Conservation (phyloP, 495 filamentous ascomycete genomes). For the Terfezia claveryi region DNA sequence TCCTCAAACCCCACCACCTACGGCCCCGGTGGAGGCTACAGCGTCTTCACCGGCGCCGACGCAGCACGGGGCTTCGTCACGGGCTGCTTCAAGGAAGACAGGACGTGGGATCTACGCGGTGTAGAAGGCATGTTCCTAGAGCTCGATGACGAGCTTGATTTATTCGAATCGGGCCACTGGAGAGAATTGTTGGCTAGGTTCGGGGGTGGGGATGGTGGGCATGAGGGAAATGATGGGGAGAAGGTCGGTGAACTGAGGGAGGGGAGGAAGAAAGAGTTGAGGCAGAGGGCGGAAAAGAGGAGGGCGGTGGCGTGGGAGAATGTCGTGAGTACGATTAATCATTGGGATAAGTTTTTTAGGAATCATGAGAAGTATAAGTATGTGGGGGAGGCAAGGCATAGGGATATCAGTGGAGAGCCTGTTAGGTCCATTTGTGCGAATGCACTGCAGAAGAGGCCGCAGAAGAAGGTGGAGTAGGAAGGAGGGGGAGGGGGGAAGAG, state of each 20-base stretch:
- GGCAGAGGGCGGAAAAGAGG: slow-evolving; percentile 24
- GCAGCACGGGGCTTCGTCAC: slow-evolving; percentile 85
- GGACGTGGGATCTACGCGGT: slow-evolving; percentile 59
- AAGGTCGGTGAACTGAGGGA: slow-evolving; percentile 31
- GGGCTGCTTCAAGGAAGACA: slow-evolving; percentile 78
- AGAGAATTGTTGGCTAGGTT: slow-evolving; percentile 30
- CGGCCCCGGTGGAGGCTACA: slow-evolving; percentile 74
- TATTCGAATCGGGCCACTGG: slow-evolving; percentile 30
- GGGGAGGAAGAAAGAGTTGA: slow-evolving; percentile 8
- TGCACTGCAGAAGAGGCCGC: slow-evolving; percentile 21
- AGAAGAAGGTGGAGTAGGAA: background rate
- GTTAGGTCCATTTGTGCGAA: slow-evolving; percentile 28
- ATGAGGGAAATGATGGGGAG: slow-evolving; percentile 35
- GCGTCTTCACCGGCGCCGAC: slow-evolving; percentile 69
- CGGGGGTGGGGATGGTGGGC: slow-evolving; percentile 26
- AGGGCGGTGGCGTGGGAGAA: slow-evolving; percentile 38
- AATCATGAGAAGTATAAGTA: slow-evolving; percentile 51
- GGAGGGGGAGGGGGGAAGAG: background rate
- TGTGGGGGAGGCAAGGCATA: slow-evolving; percentile 39
- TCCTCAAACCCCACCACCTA: slow-evolving; percentile 51
- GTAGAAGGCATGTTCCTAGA: slow-evolving; percentile 79
- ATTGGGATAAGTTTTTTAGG: slow-evolving; percentile 59
- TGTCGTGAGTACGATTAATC: slow-evolving; percentile 33
- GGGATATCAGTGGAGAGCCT: slow-evolving; percentile 14
- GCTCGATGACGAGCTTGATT: slow-evolving; percentile 31